Evolutionary conservation across 805 yeast species (phyloP).

Genomic region (Alloascoidea hylecoeti): DNA sequence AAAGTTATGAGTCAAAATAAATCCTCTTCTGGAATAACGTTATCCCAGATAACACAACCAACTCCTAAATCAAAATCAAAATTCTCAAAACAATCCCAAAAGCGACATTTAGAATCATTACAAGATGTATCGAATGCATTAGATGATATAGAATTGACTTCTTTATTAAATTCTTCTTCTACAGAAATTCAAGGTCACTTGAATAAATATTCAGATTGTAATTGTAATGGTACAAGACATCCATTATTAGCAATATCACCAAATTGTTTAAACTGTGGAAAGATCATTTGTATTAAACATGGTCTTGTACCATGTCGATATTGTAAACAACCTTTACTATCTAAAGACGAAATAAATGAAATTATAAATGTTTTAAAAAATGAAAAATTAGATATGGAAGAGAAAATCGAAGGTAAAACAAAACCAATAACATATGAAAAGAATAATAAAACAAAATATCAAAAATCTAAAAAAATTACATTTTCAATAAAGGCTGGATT

Average conservation of each 20-base stretch:
- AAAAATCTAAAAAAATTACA: constrained; percentile 30
- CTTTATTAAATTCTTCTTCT: constrained; percentile 9
- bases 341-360: constrained; percentile 42
- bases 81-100: constrained; percentile 21
- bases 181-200: constrained; percentile 15
- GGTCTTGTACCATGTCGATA: constrained; percentile 84
- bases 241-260: constrained; percentile 86
- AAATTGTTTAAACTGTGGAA: constrained; percentile 88
- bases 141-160: constrained; percentile 30
- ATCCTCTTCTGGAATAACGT: background rate
- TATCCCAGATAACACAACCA: background rate
- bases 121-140: constrained; percentile 55
- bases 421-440: constrained; percentile 6
- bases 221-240: constrained; percentile 80
- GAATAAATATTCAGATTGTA: too few species aligned
- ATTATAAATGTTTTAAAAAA: constrained; percentile 35
- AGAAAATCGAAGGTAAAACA: constrained; percentile 7
- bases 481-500: constrained; percentile 48
- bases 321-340: constrained; percentile 60
- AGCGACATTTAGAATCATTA: constrained; percentile 36
- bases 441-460: constrained; percentile 8
- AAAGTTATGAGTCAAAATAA: background rate
- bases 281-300: constrained; percentile 80
- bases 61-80: constrained; percentile 15
- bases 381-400: constrained; percentile 35